Base-by-base conservation (phyloP, 176 grass and related monocot species). In the Juncus inflexus region DNA sequence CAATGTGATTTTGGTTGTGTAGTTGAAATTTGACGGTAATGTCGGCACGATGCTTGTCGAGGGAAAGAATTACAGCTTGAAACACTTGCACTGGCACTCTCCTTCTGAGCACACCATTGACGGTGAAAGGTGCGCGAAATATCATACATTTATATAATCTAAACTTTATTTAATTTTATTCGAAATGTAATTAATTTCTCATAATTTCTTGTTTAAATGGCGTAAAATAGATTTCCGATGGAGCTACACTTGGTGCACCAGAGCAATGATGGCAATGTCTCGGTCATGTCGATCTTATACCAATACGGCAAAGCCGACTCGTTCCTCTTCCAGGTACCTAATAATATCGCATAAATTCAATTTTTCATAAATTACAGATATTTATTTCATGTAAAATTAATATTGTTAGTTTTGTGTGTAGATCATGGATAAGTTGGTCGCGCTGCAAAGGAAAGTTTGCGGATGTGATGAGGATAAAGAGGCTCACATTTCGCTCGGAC, bases 41-140 rank as follows among this genome's bases (percentile, higher is more conserved):
- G 62, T 58, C 2, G 91, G 91, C 4, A 35, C 41, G 1, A 28
- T 86, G 37, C 35, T 35, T 0, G 55, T 88, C 4, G 36, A 35
- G 40, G 84, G 85, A n/a, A 86, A 77, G 74, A 58, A 14, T 2
- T 89, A 86, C 62, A 41, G 0, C 58, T 35, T 96, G 52, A 65
- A 57, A 4, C 39, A 47, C 1, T 15, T 86, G 62, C 84, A 82
- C 60, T 91, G 87, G 91, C 91, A 91, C 74, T 37, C 60, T 6
- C 91, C 91, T 8, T 80, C 84, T 10, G 92, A 96, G 82, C 92
- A 96, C 82, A 86, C 84, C 54, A 74, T 96, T 40, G 63, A 96
- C 37, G 87, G 92, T 14, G 12, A 75, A 79, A 69, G 80, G 77
- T 86, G 16, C 37, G 4, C 19, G 9, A 35, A 63, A 10, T 47